phyloP scores from a whole-genome alignment of 495 filamentous ascomycete species.

The Xylaria flabelliformis region DNA sequence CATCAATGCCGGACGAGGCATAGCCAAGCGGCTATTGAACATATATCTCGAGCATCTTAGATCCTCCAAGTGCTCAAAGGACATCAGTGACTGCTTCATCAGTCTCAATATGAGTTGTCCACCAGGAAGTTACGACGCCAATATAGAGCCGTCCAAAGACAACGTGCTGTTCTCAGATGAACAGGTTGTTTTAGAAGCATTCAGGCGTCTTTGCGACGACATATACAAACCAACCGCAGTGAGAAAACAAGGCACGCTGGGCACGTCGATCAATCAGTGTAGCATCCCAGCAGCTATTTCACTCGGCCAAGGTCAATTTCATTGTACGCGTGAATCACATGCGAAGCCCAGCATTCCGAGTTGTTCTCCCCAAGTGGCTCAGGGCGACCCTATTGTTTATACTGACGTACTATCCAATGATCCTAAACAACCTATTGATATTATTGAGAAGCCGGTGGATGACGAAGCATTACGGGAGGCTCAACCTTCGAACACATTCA shows the following conservation, averaged over 20 bases:
- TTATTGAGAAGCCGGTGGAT: not conserved
- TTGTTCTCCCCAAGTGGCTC: not conserved
- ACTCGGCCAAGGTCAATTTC: not conserved
- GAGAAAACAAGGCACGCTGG: not conserved
- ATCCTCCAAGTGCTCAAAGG: conserved; percentile 20
- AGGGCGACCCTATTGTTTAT: not conserved
- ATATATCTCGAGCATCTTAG: conserved; percentile 38
- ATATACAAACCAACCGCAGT: conserved; percentile 51
- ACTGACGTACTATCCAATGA: not conserved
- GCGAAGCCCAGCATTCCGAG: not conserved
- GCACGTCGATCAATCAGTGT: not conserved
- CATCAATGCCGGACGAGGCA: conserved; percentile 66
- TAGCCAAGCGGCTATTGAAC: conserved; percentile 68
- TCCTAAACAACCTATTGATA: not conserved
- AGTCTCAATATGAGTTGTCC: conserved; percentile 76
- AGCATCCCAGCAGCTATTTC: not conserved
- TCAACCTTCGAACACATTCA: conserved; percentile 11
- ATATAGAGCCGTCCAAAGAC: conserved; percentile 90
- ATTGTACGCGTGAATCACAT: not conserved
- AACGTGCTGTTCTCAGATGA: conserved; percentile 80
- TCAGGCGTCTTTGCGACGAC: conserved; percentile 61
- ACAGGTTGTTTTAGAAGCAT: conserved; percentile 51
- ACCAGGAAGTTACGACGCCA: conserved; percentile 77
- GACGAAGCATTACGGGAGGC: not conserved
- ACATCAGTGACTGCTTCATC: conserved; percentile 71